phyloP scores from a whole-genome alignment of 305 asterid species.

The Rubia balearica region DNA sequence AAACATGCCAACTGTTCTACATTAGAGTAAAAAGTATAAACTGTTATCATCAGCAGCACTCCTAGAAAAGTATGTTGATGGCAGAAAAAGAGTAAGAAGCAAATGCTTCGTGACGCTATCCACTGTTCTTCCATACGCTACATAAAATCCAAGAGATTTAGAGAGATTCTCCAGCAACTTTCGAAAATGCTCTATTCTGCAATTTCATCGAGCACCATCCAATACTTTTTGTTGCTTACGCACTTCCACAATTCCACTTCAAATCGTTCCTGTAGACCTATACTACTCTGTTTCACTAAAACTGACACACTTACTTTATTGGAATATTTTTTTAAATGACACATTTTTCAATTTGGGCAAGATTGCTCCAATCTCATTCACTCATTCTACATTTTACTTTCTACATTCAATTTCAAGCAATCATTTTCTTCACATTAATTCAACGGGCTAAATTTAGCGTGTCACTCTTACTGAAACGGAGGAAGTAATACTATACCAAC shows the following conservation, averaged over 20 bases:
- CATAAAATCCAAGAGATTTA: not conserved
- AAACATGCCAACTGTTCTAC: no score
- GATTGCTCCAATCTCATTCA: no score
- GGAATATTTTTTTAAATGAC: no score
- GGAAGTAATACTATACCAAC: not conserved
- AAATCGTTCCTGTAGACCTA: not conserved
- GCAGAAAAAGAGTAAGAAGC: not conserved
- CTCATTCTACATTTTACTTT: no score
- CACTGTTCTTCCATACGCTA: not conserved
- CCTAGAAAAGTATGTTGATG: not conserved
- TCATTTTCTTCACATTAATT: no score
- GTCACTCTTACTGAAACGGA: no score
- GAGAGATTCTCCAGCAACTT: not conserved
- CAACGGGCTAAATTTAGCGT: no score
- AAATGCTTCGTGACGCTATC: conserved; percentile 5
- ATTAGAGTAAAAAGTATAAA: no score
- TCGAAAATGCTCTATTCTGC: conserved; percentile 4
- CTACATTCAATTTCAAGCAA: no score
- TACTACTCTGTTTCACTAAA: no score
- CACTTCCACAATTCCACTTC: not conserved
- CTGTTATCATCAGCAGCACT: not conserved
- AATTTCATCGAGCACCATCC: conserved; percentile 1
- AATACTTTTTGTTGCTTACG: not conserved
- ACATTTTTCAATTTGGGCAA: no score
- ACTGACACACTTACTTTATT: no score